phyloP scores from a whole-genome alignment of 2,329 filamentous ascomycete species.

The Epichloe festucae region DNA sequence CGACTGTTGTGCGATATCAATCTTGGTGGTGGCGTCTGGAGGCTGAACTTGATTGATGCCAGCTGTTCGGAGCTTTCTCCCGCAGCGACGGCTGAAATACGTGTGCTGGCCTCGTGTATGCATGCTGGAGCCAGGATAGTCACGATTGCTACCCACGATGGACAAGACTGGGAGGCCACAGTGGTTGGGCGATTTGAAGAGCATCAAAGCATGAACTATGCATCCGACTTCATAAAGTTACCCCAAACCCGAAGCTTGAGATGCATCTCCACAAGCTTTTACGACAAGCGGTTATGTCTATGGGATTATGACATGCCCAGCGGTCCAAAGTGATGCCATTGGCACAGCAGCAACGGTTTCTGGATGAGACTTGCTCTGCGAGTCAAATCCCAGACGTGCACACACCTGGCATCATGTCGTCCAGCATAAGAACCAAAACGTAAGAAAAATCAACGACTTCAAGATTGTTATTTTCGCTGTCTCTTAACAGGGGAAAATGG shows the following conservation, averaged over 20 bases:
- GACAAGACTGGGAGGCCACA: slow-evolving; percentile 43
- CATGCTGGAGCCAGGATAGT: slow-evolving; percentile 69
- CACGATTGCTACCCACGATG: slow-evolving; percentile 25
- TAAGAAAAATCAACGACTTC: too few species aligned
- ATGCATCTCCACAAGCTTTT: slow-evolving; percentile 64
- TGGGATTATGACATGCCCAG: slow-evolving; percentile 33
- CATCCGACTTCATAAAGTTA: slow-evolving; percentile 51
- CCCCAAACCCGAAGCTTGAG: slow-evolving; percentile 17
- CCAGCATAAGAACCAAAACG: too few species aligned
- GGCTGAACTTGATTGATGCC: slow-evolving; percentile 50
- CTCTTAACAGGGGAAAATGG: too few species aligned
- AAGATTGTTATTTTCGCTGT: too few species aligned
- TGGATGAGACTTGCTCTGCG: background rate
- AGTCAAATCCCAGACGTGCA: background rate
- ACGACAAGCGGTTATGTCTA: slow-evolving; percentile 56
- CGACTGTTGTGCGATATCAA: slow-evolving; percentile 49
- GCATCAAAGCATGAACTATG: slow-evolving; percentile 93
- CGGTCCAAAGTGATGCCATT: background rate
- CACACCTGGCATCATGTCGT: background rate
- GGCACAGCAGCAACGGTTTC: background rate
- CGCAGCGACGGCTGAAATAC: slow-evolving; percentile 18
- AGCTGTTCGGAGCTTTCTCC: slow-evolving; percentile 6
- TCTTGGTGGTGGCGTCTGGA: slow-evolving; percentile 77
- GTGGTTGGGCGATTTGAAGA: slow-evolving; percentile 65
- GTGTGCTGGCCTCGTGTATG: slow-evolving; percentile 84